Evolutionary conservation across 2,329 filamentous ascomycete species (phyloP).

Genomic region (Mariannaea sp.): DNA sequence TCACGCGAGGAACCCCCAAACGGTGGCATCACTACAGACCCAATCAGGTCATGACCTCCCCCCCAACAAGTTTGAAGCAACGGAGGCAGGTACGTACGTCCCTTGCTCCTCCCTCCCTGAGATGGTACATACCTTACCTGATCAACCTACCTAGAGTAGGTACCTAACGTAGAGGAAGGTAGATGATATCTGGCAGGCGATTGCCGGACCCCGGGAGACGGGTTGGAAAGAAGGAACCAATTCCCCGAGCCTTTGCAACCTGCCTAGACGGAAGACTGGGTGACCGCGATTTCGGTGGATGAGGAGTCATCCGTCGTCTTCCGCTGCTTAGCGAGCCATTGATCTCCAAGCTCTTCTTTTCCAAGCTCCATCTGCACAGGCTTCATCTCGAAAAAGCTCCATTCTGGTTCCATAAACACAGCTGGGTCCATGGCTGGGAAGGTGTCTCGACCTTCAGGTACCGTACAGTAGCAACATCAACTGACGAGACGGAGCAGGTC

Average conservation of each 20-base stretch:
- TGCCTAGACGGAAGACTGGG: slow-evolving; percentile 1
- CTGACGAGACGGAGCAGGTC: too few species aligned
- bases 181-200: not conserved
- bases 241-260: not conserved
- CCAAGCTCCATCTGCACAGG: not conserved
- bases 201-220: slow-evolving; percentile 18
- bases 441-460: not conserved
- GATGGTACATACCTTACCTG: not conserved
- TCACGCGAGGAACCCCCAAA: slow-evolving; percentile 34
- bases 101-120: too few species aligned
- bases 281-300: not conserved
- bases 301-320: not conserved
- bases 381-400: not conserved
- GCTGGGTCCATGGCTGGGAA: too few species aligned
- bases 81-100: not conserved
- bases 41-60: slow-evolving; percentile 37
- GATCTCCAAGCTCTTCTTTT: too few species aligned
- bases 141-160: not conserved
- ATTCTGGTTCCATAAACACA: slow-evolving; percentile 1
- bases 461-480: too few species aligned
- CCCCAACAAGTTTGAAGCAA: slow-evolving; percentile 16
- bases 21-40: slow-evolving; percentile 37
- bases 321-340: not conserved
- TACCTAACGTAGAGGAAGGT: too few species aligned
- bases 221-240: slow-evolving; percentile 11